These are phyloP conservation scores for Penicillium capsulatum DNA, from an alignment of 2,329 filamentous ascomycete species.

Conservation along the genomic window DNA sequence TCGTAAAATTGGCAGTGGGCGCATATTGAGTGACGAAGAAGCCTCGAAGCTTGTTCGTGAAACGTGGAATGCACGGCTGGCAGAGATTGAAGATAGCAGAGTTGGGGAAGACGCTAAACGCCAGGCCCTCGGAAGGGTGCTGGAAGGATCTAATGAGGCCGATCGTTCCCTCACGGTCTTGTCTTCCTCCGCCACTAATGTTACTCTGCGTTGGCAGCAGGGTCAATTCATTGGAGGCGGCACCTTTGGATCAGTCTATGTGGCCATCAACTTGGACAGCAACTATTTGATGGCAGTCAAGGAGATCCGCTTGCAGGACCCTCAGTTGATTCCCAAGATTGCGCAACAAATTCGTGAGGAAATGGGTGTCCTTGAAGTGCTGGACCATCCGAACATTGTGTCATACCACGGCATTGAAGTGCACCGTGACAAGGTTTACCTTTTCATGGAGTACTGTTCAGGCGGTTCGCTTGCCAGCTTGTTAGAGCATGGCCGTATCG, in stretches of 20 bases:
- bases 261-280: slow-evolving; percentile 93
- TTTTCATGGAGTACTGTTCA: slow-evolving; percentile 99
- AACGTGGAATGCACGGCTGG: slow-evolving; percentile 68
- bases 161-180: slow-evolving; percentile 91
- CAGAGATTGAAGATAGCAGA: slow-evolving; percentile 71
- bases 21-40: slow-evolving; percentile 75
- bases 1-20: slow-evolving; percentile 72
- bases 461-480: slow-evolving; percentile 86
- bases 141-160: slow-evolving; percentile 93
- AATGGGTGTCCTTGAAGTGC: slow-evolving; percentile 90
- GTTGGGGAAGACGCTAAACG: slow-evolving; percentile 78
- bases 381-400: slow-evolving; percentile 96
- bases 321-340: slow-evolving; percentile 90
- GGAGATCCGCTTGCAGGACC: slow-evolving; percentile 94
- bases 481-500: slow-evolving; percentile 91
- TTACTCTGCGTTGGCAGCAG: slow-evolving; percentile 96
- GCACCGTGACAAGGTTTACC: slow-evolving; percentile 98
- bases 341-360: slow-evolving; percentile 93
- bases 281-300: slow-evolving; percentile 98
- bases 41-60: slow-evolving; percentile 69
- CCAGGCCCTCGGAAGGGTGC: slow-evolving; percentile 79
- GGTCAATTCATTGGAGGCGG: slow-evolving; percentile 97
- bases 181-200: slow-evolving; percentile 89
- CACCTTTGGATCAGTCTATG: slow-evolving; percentile 96
- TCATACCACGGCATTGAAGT: slow-evolving; percentile 98